phyloP scores from a whole-genome alignment of 192 early-diverging fungal genomes.

The Umbelopsis isabellina region DNA sequence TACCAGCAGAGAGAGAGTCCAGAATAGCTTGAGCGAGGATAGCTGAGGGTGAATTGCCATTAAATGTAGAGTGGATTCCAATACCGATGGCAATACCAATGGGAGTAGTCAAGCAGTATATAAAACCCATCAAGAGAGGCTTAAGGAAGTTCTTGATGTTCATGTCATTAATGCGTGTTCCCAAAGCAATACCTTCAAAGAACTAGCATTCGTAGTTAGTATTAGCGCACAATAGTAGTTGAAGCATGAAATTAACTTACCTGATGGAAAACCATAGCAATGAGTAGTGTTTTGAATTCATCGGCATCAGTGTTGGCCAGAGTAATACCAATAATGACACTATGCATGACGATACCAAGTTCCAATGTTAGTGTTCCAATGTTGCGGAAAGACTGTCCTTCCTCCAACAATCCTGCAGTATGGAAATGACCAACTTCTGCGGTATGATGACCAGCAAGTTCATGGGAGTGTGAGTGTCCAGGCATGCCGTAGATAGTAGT shows the following conservation, averaged over 20 bases:
- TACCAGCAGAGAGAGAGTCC: slow-evolving; percentile 81
- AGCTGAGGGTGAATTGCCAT: slow-evolving; percentile 57
- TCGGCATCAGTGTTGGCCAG: slow-evolving; percentile 56
- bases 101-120: slow-evolving; percentile 78
- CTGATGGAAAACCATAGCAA: slow-evolving; percentile 79
- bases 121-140: slow-evolving; percentile 48
- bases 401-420: slow-evolving; percentile 34
- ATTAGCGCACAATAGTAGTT: too few relatives aligned
- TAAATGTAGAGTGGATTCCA: slow-evolving; percentile 67
- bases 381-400: slow-evolving; percentile 34
- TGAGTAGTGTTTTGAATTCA: slow-evolving; percentile 63
- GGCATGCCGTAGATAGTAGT: neutral
- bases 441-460: neutral
- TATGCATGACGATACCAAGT: slow-evolving; percentile 79
- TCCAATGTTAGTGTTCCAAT: slow-evolving; percentile 74
- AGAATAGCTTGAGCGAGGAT: slow-evolving; percentile 72
- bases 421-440: slow-evolving; percentile 27
- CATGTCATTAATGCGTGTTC: slow-evolving; percentile 47
- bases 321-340: slow-evolving; percentile 76
- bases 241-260: slow-evolving; percentile 33
- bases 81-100: slow-evolving; percentile 81
- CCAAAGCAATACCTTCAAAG: slow-evolving; percentile 55
- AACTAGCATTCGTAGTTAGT: slow-evolving; percentile 58
- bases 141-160: slow-evolving; percentile 26
- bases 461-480: neutral